Base-by-base conservation (phyloP, 352 stramenopile species). In the Phytophthora pinifolia region DNA sequence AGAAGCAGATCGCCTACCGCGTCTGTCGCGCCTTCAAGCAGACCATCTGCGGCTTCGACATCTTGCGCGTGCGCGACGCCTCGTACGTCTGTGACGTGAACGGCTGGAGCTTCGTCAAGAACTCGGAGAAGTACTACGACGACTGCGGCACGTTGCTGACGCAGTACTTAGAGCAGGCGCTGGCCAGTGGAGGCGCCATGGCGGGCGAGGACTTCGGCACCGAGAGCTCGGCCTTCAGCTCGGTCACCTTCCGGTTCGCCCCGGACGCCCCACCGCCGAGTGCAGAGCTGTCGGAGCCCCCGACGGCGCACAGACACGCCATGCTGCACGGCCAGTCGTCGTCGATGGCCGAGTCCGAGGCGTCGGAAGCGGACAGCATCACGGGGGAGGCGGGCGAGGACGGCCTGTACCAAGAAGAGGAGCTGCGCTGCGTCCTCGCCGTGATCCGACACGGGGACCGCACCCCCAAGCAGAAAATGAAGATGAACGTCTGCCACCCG, bases 71-170 rank as follows among this genome's bases (percentile, higher is more conserved):
- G 70, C 85, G 78, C 25, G 91, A 86, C 51, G 76, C 71, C 32
- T 96, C 92, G 9, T 99, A 98, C 68, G 96, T 99, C 6, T 99
- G 98, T 76, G 98, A 99, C 71, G 98, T 99, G 10, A 99, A 99
- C 74, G 98, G 98, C 22, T 99, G 96, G 92, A 99, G 92, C 57
- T 99, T 99, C 77, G 98, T 99, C 14, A 99, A 99, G 81, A 99
- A 99, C 59, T 99, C 94, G 41, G 86, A 97, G 51, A 99, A 99
- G 76, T 99, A 99, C 67, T 99, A 99, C 67, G 97, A 99, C 60
- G 97, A 99, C 69, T 98, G 93, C 59, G 94, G 94, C 6, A 86
- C 96, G 53, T 83, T 99, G 58, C 67, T 99, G 33, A 76, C 69
- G 17, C 83, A 92, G 55, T 95, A 90, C 50, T 50, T 95, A 0